These are phyloP conservation scores for Brassica nigra DNA, from an alignment of 345 rosid genomes.

Conservation along the genomic window DNA sequence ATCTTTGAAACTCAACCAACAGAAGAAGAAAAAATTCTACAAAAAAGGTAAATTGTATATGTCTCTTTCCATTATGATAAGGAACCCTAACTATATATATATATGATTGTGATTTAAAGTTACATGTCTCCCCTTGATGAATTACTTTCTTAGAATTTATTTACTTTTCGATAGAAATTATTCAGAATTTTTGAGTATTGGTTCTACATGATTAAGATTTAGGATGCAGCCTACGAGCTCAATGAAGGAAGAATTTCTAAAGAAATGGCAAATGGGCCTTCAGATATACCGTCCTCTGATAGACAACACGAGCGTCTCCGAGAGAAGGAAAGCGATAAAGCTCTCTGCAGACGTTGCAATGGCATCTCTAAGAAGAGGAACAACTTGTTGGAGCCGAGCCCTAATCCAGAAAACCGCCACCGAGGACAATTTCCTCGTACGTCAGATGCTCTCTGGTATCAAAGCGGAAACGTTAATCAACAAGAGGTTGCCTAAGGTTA, in stretches of 20 bases:
- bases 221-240: slow-evolving; percentile 50
- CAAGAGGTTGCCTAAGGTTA: slow-evolving; percentile 34
- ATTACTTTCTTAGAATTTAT: background rate
- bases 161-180: background rate
- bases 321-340: slow-evolving; percentile 76
- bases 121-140: slow-evolving; percentile 7
- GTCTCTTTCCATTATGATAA: slow-evolving; percentile 27
- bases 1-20: slow-evolving; percentile 8
- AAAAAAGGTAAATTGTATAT: slow-evolving; percentile 33
- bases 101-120: background rate
- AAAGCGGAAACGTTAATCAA: slow-evolving; percentile 33
- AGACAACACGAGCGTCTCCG: slow-evolving; percentile 51
- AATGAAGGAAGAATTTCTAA: slow-evolving; percentile 65
- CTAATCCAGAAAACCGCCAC: slow-evolving; percentile 56
- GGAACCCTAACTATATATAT: slow-evolving; percentile 14
- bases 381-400: slow-evolving; percentile 85
- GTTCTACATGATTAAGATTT: slow-evolving; percentile 24
- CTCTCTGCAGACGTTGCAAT: slow-evolving; percentile 90
- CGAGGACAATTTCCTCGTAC: slow-evolving; percentile 45
- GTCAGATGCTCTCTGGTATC: slow-evolving; percentile 48
- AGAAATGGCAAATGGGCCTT: slow-evolving; percentile 79
- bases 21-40: background rate
- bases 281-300: slow-evolving; percentile 44
- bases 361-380: slow-evolving; percentile 69
- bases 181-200: background rate